Conservation (phyloP, 495 filamentous ascomycete genomes). For the Copromyces sp. region DNA sequence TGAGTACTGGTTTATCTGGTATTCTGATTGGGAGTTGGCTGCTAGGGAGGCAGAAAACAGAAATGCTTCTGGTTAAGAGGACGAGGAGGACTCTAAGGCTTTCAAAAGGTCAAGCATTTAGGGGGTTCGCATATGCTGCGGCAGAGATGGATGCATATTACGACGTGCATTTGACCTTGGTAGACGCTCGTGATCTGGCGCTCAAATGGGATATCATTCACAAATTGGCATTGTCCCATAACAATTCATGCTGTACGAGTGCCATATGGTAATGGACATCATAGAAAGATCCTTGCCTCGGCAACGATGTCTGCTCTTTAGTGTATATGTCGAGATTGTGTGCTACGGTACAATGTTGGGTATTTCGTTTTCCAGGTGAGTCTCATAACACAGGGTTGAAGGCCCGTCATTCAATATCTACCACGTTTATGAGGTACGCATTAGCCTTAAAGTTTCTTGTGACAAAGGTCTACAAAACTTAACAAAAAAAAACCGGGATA, state of each 20-base stretch:
- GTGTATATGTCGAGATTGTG: background rate
- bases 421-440: too few relatives aligned
- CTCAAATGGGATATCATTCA: background rate
- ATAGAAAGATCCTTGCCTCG: background rate
- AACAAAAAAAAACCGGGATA: too few relatives aligned
- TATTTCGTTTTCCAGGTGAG: too few relatives aligned
- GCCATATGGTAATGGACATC: background rate
- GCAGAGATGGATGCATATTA: background rate
- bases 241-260: background rate
- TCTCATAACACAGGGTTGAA: too few relatives aligned
- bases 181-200: background rate
- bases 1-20: constrained; percentile 56
- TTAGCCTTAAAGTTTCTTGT: too few relatives aligned
- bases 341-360: too few relatives aligned
- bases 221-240: background rate
- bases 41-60: constrained; percentile 62
- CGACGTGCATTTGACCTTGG: background rate
- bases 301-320: background rate
- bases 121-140: background rate
- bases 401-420: too few relatives aligned
- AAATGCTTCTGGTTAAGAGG: constrained; percentile 46
- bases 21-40: constrained; percentile 61
- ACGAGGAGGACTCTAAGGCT: background rate
- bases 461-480: too few relatives aligned
- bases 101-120: background rate